These are phyloP conservation scores for Kazachstania viticola DNA, from an alignment of 805 yeast species.

Conservation along the genomic window DNA sequence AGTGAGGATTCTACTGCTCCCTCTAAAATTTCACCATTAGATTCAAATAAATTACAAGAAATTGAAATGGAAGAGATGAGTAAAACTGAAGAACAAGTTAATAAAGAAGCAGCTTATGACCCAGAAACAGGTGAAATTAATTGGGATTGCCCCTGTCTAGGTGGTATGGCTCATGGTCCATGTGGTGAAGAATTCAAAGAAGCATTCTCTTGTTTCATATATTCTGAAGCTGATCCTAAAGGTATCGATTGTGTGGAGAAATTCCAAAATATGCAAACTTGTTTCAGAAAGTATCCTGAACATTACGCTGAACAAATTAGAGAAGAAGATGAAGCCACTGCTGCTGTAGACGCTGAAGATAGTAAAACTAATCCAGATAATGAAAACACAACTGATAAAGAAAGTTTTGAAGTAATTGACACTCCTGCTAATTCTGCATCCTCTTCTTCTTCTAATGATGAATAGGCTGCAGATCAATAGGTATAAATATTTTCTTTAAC, in stretches of 20 bases:
- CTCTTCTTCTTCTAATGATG: too few species aligned
- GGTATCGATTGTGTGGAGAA: constrained; percentile 93
- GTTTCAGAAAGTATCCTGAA: constrained; percentile 90
- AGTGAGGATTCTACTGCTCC: too few species aligned
- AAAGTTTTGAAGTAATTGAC: too few species aligned
- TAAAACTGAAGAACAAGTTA: constrained; percentile 55
- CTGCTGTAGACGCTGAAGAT: constrained; percentile 4
- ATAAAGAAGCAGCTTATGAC: constrained; percentile 63
- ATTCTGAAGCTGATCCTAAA: constrained; percentile 90
- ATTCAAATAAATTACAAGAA: constrained; percentile 68
- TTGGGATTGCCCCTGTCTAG: constrained; percentile 99
- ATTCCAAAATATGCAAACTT: constrained; percentile 85
- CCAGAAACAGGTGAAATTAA: constrained; percentile 98
- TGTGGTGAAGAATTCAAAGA: constrained; percentile 95
- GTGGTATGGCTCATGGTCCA: constrained; percentile 99
- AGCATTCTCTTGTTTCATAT: constrained; percentile 91
- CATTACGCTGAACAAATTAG: constrained; percentile 71
- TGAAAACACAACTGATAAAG: too few species aligned
- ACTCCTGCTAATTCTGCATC: too few species aligned
- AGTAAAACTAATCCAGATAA: too few species aligned
- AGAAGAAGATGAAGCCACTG: constrained; percentile 7
- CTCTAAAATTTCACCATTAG: too few species aligned
- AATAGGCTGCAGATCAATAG: too few species aligned
- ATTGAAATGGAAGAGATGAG: constrained; percentile 89
- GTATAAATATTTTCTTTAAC: too few species aligned